phyloP scores from a whole-genome alignment of 768 basidiomycete genomes.

The Pholiota conissans region DNA sequence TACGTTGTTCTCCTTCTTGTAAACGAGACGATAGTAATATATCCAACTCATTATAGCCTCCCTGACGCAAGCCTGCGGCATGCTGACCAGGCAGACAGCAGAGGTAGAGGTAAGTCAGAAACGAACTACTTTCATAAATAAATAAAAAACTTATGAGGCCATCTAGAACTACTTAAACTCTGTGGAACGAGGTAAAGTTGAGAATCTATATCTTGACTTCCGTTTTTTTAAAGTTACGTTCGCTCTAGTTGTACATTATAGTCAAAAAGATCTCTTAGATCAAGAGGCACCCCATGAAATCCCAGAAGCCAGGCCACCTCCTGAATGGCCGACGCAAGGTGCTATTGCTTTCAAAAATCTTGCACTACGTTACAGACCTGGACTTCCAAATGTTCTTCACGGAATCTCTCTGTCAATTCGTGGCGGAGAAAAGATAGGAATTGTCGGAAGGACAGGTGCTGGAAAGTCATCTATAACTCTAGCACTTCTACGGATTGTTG shows the following conservation, averaged over 20 bases:
- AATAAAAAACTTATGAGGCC: neutral
- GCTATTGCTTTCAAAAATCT: slow-evolving; percentile 62
- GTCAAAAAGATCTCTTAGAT: slow-evolving; percentile 45
- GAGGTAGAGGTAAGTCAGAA: slow-evolving; percentile 58
- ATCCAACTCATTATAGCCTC: slow-evolving; percentile 32
- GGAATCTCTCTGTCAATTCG: slow-evolving; percentile 59
- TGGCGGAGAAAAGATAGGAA: slow-evolving; percentile 75
- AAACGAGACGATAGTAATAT: neutral
- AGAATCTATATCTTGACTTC: neutral
- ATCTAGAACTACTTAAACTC: slow-evolving; percentile 64
- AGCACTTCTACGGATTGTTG: slow-evolving; percentile 68
- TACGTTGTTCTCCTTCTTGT: too few species aligned
- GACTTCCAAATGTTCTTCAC: slow-evolving; percentile 71
- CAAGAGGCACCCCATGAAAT: slow-evolving; percentile 71
- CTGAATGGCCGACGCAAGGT: slow-evolving; percentile 65
- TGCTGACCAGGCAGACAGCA: slow-evolving; percentile 58
- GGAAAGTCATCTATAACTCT: slow-evolving; percentile 66
- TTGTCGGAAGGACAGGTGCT: slow-evolving; percentile 66
- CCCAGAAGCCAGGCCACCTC: slow-evolving; percentile 49
- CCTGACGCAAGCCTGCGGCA: slow-evolving; percentile 51
- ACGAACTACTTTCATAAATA: neutral
- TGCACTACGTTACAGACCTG: slow-evolving; percentile 63
- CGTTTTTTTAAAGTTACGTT: neutral
- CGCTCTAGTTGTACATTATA: slow-evolving; percentile 52
- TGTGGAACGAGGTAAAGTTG: slow-evolving; percentile 51